Percentiles rank a stretch among this genome's conserved stretches.
Conservation (phyloP, 371 early-diverging fungal species). For the Nematocida sp. region DNA sequence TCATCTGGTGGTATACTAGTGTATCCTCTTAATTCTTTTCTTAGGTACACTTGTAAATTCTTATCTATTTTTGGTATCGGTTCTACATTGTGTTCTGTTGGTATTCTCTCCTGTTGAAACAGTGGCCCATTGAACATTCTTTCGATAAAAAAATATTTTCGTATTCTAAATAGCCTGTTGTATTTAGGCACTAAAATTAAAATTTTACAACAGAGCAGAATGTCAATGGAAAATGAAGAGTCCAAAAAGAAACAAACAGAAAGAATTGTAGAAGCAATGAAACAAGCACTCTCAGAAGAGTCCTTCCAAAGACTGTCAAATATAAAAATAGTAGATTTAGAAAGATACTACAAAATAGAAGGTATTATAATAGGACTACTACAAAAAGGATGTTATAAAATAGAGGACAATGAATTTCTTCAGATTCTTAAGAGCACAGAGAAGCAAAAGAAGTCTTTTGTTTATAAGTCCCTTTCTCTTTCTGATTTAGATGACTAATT, state of each 20-base stretch:
- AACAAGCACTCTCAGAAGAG: constrained; percentile 1
- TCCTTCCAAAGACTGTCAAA: constrained; percentile 22
- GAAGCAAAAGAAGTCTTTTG: constrained; percentile 18
- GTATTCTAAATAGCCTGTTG: too few species aligned
- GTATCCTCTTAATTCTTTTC: constrained; percentile 30
- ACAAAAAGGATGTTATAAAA: neutral
- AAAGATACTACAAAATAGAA: constrained; percentile 51
- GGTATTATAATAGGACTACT: neutral
- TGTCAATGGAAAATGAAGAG: neutral
- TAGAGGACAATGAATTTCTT: constrained; percentile 13
- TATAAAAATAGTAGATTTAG: constrained; percentile 36
- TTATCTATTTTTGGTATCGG: constrained; percentile 44
- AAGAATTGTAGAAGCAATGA: neutral
- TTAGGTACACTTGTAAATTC: constrained; percentile 35
- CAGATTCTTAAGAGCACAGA: constrained; percentile 29
- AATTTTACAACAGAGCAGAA: constrained; percentile 32
- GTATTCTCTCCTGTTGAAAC: neutral
- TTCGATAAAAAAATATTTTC: too few species aligned
- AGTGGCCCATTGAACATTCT: too few species aligned
- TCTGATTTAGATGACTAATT: constrained; percentile 25
- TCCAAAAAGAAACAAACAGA: constrained; percentile 19
- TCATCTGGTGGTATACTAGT: constrained; percentile 27
- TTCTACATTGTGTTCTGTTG: neutral
- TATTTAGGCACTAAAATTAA: constrained; percentile 37
- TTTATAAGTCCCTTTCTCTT: constrained; percentile 9